Evolutionary conservation across 2,329 filamentous ascomycete species (phyloP), one percentile per base, ranked within the genome.

Genomic region (Ophiognomonia clavigignenti-juglandacearum): DNA sequence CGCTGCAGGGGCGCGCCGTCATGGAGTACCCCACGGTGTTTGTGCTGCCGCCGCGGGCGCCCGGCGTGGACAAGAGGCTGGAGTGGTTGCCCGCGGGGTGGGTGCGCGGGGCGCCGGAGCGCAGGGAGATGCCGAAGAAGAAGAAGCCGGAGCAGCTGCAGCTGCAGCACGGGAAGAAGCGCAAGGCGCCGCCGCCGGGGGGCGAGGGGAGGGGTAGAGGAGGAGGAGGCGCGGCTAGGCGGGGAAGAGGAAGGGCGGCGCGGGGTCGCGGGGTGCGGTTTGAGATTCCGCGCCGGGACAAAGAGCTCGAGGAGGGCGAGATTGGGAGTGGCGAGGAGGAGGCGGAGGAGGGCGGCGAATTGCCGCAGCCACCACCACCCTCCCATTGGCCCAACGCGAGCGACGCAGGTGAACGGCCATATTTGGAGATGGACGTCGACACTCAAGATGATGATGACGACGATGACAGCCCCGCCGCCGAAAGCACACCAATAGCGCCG

Each of bases 1-100:
- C 70, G 6, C 71, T 91, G 1, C 63, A 63, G n/a, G 72, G 74
- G 8, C 75, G 74, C 26, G 75, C 72, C 0, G 72, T 91, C 0
- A 66, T 88, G 6, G 86, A 90, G 57, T 90, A 83, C 51, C 86
- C 86, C 1, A 88, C 85, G 0, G 72, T 90, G 11, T 82, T 85
- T 58, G 74, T 78, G 5, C 66, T 86, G 7, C 63, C 71, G 1
- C 52, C 56, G 16, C 13, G 19, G 9, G 13, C 29, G 2, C 18
- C 11, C 3, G 18, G 7, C 35, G 27, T 1, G 43, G 27, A 6
- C 29, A 10, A 18, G 13, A 14, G 18, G 36, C 48, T 62, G 23
- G n/a, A 14, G 16, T 14, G n/a, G 36, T 47, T 63, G n/a, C 61
- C 62, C 1, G 32, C 51, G 2, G 59, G 58, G 0, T 56, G 54